Evolutionary conservation across 208 protist genomes (phyloP), one percentile per base, ranked within the genome.

Genomic region (Crithidia brevicula): DNA sequence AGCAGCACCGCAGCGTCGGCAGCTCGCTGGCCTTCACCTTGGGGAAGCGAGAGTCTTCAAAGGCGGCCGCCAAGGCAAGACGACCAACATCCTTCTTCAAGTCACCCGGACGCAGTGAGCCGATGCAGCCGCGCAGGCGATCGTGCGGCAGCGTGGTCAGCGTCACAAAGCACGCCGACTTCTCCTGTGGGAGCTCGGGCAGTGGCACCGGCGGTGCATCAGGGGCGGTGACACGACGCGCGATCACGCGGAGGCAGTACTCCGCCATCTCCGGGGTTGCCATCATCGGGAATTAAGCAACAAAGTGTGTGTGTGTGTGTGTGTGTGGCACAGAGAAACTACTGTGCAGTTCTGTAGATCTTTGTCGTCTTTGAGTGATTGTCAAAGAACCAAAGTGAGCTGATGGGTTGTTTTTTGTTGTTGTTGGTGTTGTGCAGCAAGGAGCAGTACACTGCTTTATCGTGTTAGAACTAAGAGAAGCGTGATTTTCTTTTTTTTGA

Each of bases 41-140:
- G 11, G 61, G 51, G 54, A 96, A 96, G 31, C 91, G 84, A 13
- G 62, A 81, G 67, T 96, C 91, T 16, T 94, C 59, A 64, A 92
- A 88, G 18, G 91, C 81, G 7, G 91, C 77, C 18, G 75, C 78
- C 25, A 87, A 52, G 0, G 91, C 91, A 43, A 92, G 86, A 51
- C 91, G 77, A 20, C 66, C 69, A 46, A 96, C 81, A 57, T 94
- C 87, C 49, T 86, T 31, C 72, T 77, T 81, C 15, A 96, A 81
- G 34, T 87, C 80, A 22, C 77, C 66, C 20, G 89, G 67, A 22
- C 25, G 23, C 59, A 96, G 87, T 40, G 82, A 94, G 15, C 91
- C 91, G 50, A 96, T 92, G 73, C 91, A 96, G 23, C 91, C 91
- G 46, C 91, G 84, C 58, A 96, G 77, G 25, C 81, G 51, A n/a